Conservation (phyloP, 805 yeast species). For the Cephaloascus albidus region DNA sequence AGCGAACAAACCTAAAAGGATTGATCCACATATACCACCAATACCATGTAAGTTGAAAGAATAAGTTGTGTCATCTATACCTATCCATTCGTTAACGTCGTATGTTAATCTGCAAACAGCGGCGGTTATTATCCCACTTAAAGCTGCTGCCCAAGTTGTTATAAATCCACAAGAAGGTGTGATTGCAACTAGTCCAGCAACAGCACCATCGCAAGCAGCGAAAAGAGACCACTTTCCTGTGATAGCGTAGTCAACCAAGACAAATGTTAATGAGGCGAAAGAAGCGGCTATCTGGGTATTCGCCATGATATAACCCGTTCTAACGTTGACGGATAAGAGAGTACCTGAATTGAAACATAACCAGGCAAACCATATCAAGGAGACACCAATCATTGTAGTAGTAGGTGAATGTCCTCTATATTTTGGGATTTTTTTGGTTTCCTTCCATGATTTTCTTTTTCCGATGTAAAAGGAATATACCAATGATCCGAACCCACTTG, state of each 20-base stretch:
- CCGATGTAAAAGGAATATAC: conserved; percentile 34
- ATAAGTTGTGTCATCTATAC: conserved; percentile 35
- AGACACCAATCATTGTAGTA: conserved; percentile 32
- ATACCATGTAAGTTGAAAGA: conserved; percentile 38
- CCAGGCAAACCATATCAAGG: conserved; percentile 41
- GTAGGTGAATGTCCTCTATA: conserved; percentile 24
- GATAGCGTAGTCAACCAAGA: conserved; percentile 26
- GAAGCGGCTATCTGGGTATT: conserved; percentile 45
- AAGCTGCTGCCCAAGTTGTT: conserved; percentile 37
- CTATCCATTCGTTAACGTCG: conserved; percentile 26
- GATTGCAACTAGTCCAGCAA: conserved; percentile 35
- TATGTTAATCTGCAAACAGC: conserved; percentile 23
- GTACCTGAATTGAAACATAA: conserved; percentile 40
- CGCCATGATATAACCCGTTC: conserved; percentile 37
- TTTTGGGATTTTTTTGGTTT: conserved; percentile 13
- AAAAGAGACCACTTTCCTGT: conserved; percentile 30
- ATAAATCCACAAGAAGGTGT: conserved; percentile 38
- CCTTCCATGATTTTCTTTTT: conserved; percentile 19
- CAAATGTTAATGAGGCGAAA: conserved; percentile 35
- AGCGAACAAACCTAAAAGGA: conserved; percentile 35
- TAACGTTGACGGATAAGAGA: conserved; percentile 23
- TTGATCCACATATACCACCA: conserved; percentile 36
- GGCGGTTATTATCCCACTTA: conserved; percentile 30
- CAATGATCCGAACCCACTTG: conserved; percentile 31
- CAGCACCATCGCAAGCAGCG: conserved; percentile 37